A percentile compares a stretch with the other conserved stretches of the same genome.
phyloP scores from a whole-genome alignment of 768 basidiomycete genomes.

The Boletus subparvulus region DNA sequence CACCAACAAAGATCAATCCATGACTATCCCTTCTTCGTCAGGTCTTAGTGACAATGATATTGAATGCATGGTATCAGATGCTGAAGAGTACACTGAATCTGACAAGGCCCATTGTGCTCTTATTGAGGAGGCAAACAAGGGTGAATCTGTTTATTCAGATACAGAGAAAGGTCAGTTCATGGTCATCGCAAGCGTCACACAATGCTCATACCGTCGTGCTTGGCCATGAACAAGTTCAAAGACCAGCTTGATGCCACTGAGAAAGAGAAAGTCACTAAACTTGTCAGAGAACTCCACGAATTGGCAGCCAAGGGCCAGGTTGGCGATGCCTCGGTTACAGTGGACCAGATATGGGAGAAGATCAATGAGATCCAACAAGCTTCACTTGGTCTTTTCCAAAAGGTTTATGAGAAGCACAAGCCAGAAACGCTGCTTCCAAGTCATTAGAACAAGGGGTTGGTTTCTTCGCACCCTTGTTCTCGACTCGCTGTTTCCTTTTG shows the following conservation, averaged over 20 bases:
- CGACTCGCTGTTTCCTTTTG: not conserved
- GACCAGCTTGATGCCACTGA: constrained; percentile 91
- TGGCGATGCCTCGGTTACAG: constrained; percentile 75
- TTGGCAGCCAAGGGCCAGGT: constrained; percentile 82
- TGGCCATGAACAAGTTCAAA: constrained; percentile 96
- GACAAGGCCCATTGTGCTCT: constrained; percentile 85
- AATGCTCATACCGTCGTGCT: constrained; percentile 2
- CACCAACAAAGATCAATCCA: constrained; percentile 85
- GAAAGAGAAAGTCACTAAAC: constrained; percentile 90
- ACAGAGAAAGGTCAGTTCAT: constrained; percentile 87
- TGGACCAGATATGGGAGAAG: constrained; percentile 89
- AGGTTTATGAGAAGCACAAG: constrained; percentile 93
- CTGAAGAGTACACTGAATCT: constrained; percentile 89
- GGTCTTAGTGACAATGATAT: constrained; percentile 97
- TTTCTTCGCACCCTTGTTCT: not conserved
- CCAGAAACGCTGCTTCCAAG: constrained; percentile 60
- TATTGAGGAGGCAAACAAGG: constrained; percentile 97
- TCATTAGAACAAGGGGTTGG: constrained; percentile 54
- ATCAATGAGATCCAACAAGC: constrained; percentile 93
- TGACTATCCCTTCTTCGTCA: constrained; percentile 97
- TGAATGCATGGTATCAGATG: constrained; percentile 93
- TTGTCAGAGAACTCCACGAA: constrained; percentile 85
- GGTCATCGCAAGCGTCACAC: not conserved
- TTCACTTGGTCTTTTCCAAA: constrained; percentile 95
- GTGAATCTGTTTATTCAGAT: constrained; percentile 89